Evolutionary conservation across 2,329 filamentous ascomycete species (phyloP).

Genomic region (Pseudogymnoascus sp.): DNA sequence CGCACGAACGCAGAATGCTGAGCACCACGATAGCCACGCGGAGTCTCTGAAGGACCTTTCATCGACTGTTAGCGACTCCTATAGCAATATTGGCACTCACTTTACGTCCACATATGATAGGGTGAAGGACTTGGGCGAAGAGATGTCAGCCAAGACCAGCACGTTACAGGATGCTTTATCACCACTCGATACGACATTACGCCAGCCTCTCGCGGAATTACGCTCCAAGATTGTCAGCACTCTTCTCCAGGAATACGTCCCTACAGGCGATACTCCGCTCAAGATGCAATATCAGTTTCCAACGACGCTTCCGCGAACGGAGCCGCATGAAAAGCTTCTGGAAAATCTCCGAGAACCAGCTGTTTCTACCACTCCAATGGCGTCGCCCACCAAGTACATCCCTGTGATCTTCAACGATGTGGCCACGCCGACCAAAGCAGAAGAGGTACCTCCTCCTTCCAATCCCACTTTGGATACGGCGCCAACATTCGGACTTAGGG

Average conservation of each 20-base stretch:
- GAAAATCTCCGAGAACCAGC: conserved; percentile 38
- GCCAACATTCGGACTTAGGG: conserved; percentile 38
- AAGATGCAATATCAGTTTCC: conserved; percentile 77
- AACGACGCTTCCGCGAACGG: conserved; percentile 67
- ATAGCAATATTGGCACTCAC: conserved; percentile 60
- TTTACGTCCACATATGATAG: conserved; percentile 60
- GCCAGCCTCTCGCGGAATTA: conserved; percentile 62
- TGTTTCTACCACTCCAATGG: conserved; percentile 22
- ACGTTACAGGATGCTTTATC: conserved; percentile 52
- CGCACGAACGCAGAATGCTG: conserved; percentile 70
- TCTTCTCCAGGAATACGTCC: conserved; percentile 66
- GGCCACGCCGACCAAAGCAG: conserved; percentile 20
- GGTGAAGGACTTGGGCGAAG: conserved; percentile 58
- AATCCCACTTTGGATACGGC: conserved; percentile 21
- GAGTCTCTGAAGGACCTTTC: conserved; percentile 59
- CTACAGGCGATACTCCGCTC: conserved; percentile 79
- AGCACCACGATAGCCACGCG: conserved; percentile 62
- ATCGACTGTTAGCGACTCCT: conserved; percentile 61
- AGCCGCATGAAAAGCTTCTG: conserved; percentile 48
- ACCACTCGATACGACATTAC: conserved; percentile 52
- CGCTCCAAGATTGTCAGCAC: conserved; percentile 58
- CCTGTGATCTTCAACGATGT: conserved; percentile 30
- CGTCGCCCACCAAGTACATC: conserved; percentile 26
- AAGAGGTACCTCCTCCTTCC: conserved; percentile 8
- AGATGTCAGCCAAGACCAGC: conserved; percentile 53